These are phyloP conservation scores for Malus hybrid DNA, from an alignment of 331 rosid species.

Conservation along the genomic window DNA sequence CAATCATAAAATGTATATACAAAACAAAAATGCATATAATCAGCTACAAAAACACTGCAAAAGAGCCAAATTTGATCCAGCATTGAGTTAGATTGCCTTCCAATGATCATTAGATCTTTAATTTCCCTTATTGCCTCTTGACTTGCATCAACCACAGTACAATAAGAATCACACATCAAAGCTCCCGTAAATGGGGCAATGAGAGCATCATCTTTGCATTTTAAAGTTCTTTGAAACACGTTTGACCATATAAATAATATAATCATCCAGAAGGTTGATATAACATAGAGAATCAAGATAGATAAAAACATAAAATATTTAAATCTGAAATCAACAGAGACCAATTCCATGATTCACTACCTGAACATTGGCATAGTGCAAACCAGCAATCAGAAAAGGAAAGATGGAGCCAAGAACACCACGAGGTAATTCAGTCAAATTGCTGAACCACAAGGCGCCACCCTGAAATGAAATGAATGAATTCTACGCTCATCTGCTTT, in stretches of 20 bases:
- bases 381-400: constrained; percentile 66
- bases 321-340: neutral
- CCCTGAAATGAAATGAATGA: constrained; percentile 54
- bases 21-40: neutral
- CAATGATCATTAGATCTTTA: neutral
- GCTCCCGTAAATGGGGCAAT: neutral
- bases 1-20: neutral
- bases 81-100: neutral
- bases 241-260: neutral
- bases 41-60: neutral
- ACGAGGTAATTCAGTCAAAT: constrained; percentile 66
- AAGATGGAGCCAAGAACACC: constrained; percentile 72
- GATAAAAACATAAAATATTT: neutral
- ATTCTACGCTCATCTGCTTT: neutral
- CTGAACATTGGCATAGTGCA: constrained; percentile 73
- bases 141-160: neutral
- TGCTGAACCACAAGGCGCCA: constrained; percentile 87
- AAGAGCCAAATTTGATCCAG: neutral
- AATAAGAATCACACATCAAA: neutral
- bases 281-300: neutral
- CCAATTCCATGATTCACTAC: constrained; percentile 31
- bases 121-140: neutral
- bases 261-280: neutral
- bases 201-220: neutral
- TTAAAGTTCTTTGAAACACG: neutral